Conservation (phyloP, 495 filamentous ascomycete genomes). For the Neurospora terricola region DNA sequence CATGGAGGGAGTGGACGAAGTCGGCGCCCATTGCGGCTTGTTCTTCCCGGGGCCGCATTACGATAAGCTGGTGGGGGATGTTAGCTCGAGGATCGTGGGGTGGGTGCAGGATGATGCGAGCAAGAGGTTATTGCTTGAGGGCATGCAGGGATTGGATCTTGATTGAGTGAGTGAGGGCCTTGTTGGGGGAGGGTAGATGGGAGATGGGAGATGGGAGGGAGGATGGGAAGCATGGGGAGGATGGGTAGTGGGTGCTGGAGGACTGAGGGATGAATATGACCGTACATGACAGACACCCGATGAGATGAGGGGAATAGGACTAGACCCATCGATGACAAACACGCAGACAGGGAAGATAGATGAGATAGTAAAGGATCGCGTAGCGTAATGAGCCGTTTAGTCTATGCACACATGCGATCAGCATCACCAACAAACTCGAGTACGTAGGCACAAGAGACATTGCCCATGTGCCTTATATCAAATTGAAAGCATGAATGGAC, state of each 20-base stretch:
- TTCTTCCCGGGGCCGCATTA: slow-evolving; percentile 66
- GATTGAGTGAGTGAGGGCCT: not conserved
- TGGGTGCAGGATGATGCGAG: slow-evolving; percentile 58
- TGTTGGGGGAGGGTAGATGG: not conserved
- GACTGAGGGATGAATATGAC: not conserved
- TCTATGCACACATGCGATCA: not conserved
- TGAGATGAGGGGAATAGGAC: not conserved
- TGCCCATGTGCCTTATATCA: not conserved
- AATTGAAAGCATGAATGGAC: not conserved
- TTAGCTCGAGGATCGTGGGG: slow-evolving; percentile 53
- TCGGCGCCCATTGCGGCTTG: slow-evolving; percentile 74
- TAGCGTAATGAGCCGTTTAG: not conserved
- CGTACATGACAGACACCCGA: not conserved
- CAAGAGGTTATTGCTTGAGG: slow-evolving; percentile 22
- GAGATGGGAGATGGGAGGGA: too few species aligned
- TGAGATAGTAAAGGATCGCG: not conserved
- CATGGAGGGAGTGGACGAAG: slow-evolving; percentile 78
- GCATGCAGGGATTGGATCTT: slow-evolving; percentile 3
- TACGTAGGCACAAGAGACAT: not conserved
- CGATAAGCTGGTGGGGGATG: slow-evolving; percentile 66
- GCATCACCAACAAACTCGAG: not conserved
- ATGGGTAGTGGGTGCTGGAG: not conserved
- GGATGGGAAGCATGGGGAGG: not conserved
- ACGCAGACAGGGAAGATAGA: not conserved
- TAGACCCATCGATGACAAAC: not conserved